phyloP scores from a whole-genome alignment of 2,329 filamentous ascomycete genomes.

The Cercospora sp. region DNA sequence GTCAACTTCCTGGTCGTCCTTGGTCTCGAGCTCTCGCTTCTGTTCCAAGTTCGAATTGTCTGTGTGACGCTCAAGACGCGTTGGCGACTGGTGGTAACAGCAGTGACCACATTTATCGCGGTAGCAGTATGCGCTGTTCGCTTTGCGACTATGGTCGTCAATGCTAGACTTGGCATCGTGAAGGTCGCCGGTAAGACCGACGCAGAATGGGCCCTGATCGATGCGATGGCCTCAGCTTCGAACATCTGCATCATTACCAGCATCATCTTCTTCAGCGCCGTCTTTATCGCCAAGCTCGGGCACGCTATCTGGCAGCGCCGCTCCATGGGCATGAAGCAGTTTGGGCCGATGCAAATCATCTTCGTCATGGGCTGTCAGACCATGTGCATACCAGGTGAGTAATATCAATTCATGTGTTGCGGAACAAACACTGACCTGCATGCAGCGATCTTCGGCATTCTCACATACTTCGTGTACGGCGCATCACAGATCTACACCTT shows the following conservation, averaged over 20 bases:
- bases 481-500: constrained; percentile 57
- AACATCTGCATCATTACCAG: constrained; percentile 56
- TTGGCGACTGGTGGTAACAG: constrained; percentile 50
- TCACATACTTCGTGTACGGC: constrained; percentile 53
- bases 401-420: not conserved
- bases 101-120: constrained; percentile 52
- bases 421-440: constrained; percentile 21
- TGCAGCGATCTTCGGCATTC: constrained; percentile 60
- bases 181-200: constrained; percentile 20
- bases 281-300: constrained; percentile 63
- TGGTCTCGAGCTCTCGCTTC: constrained; percentile 59
- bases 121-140: constrained; percentile 56
- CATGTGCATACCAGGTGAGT: constrained; percentile 63
- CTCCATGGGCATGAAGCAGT: constrained; percentile 59
- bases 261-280: constrained; percentile 62
- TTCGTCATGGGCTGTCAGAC: constrained; percentile 69
- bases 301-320: constrained; percentile 58
- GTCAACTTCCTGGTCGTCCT: constrained; percentile 56
- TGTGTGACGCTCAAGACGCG: constrained; percentile 50
- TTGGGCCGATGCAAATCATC: constrained; percentile 65
- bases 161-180: constrained; percentile 37
- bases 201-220: constrained; percentile 24
- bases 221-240: constrained; percentile 47
- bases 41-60: constrained; percentile 65
- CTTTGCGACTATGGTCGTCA: constrained; percentile 54